phyloP scores from a whole-genome alignment of 2,329 filamentous ascomycete species.

The Pseudogymnoascus sp. region DNA sequence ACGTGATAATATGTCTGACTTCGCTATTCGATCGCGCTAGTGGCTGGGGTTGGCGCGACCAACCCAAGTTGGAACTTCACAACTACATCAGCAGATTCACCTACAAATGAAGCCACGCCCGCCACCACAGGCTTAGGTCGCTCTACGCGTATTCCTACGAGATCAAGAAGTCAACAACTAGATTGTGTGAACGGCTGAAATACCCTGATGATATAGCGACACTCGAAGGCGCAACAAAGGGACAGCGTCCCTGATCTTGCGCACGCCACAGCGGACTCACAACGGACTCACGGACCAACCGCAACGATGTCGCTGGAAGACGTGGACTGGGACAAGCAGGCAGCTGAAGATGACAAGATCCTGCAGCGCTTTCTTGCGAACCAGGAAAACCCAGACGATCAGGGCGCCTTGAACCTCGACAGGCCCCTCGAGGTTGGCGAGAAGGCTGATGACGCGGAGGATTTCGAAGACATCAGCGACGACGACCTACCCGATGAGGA shows the following conservation, averaged over 20 bases:
- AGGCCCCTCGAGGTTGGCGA: constrained; percentile 54
- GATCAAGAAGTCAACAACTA: background rate
- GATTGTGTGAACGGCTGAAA: background rate
- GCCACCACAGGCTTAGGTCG: background rate
- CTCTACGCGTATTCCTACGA: constrained; percentile 3
- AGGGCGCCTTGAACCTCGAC: constrained; percentile 33
- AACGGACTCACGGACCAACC: background rate
- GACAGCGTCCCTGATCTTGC: background rate
- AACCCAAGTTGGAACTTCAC: constrained; percentile 3
- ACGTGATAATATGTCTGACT: background rate
- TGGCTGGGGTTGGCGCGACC: constrained; percentile 6
- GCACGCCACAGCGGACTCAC: constrained; percentile 3
- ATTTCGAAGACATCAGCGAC: constrained; percentile 86
- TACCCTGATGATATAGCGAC: constrained; percentile 7
- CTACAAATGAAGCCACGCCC: background rate
- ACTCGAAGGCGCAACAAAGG: background rate
- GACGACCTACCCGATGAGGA: constrained; percentile 83
- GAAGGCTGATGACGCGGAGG: constrained; percentile 87
- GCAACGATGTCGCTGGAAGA: constrained; percentile 17
- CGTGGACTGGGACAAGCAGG: constrained; percentile 36
- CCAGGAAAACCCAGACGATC: constrained; percentile 32
- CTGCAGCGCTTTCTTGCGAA: constrained; percentile 39
- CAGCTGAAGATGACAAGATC: constrained; percentile 41
- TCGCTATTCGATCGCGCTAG: constrained; percentile 5
- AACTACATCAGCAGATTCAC: constrained; percentile 8